A percentile compares a stretch with the other conserved stretches of the same genome.
Evolutionary conservation across 352 stramenopile genomes (phyloP).

Genomic region (Elongisporangium prolatum): DNA sequence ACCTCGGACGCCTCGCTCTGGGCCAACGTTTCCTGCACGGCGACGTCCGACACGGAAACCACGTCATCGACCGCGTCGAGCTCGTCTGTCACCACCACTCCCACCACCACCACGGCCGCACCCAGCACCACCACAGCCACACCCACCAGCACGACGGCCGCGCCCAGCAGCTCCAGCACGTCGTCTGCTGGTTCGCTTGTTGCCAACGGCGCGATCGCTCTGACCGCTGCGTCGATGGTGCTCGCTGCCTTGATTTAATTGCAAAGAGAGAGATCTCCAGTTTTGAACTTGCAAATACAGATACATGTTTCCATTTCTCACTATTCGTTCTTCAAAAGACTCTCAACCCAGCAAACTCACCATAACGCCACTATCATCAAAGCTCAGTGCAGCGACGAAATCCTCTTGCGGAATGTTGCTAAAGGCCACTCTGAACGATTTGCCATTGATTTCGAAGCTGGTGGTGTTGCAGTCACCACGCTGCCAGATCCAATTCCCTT

Average conservation of each 20-base stretch:
- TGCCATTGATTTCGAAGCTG: not conserved
- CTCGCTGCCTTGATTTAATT: not conserved
- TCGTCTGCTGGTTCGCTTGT: not conserved
- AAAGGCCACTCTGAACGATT: not conserved
- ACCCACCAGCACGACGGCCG: not conserved
- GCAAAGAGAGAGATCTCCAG: no score
- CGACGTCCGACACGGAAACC: not conserved
- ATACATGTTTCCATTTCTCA: not conserved
- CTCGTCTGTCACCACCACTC: not conserved
- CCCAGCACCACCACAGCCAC: not conserved
- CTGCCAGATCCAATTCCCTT: not conserved
- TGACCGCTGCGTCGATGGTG: not conserved
- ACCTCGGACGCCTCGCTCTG: constrained; percentile 10
- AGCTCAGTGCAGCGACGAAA: not conserved
- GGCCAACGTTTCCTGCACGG: constrained; percentile 5
- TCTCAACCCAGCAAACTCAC: not conserved
- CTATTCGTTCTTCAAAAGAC: no score
- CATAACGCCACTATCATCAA: not conserved
- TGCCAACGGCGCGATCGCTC: not conserved
- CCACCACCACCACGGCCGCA: not conserved
- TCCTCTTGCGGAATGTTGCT: not conserved
- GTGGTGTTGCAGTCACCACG: not conserved
- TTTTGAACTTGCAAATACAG: not conserved
- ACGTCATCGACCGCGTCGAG: not conserved
- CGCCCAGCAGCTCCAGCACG: not conserved